These are phyloP conservation scores for Nymphaea thermarum DNA, from an alignment of 164 flowering plant species.

Conservation along the genomic window DNA sequence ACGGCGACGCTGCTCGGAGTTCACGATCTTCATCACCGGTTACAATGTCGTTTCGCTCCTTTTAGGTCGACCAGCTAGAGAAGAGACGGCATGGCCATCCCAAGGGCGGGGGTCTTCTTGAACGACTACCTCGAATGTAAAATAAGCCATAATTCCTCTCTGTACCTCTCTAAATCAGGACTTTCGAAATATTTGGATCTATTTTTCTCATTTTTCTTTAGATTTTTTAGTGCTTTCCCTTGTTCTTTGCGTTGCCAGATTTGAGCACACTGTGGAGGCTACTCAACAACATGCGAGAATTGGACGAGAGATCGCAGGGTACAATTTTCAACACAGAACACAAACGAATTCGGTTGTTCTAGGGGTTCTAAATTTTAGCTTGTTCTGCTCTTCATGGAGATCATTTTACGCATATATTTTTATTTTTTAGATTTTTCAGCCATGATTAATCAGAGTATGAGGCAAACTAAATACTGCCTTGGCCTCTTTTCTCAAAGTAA, in stretches of 20 bases:
- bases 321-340: background rate
- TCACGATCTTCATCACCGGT: too few relatives aligned
- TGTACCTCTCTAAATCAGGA: background rate
- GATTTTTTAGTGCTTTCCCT: background rate
- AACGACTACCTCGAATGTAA: conserved; percentile 94
- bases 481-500: conserved; percentile 51
- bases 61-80: too few relatives aligned
- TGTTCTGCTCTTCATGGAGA: background rate
- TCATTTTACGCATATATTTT: background rate
- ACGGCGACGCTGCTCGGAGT: too few relatives aligned
- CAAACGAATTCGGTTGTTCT: background rate
- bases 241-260: conserved; percentile 25
- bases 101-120: conserved; percentile 92
- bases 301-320: conserved; percentile 94
- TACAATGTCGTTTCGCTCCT: too few relatives aligned
- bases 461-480: conserved; percentile 76
- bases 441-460: conserved; percentile 78
- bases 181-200: background rate
- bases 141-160: background rate
- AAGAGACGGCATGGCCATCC: conserved; percentile 62
- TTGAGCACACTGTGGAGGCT: conserved; percentile 94
- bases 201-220: background rate
- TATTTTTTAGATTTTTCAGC: conserved; percentile 22
- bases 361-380: background rate
- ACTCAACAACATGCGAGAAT: conserved; percentile 84